Evolutionary conservation across 2,329 filamentous ascomycete species (phyloP).

Genomic region (Cladosporium sp.): DNA sequence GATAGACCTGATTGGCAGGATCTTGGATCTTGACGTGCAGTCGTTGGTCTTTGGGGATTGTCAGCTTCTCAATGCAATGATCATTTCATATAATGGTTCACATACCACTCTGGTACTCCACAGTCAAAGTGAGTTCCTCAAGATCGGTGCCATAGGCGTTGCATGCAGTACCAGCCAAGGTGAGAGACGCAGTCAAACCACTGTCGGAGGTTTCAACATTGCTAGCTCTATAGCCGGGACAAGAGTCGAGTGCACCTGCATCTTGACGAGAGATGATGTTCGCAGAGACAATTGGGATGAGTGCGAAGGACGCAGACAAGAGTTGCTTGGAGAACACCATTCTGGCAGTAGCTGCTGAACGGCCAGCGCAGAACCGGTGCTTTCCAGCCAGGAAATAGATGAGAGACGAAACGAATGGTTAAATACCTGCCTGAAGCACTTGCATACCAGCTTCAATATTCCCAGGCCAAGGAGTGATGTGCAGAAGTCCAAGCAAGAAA

Average conservation of each 20-base stretch:
- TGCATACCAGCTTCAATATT: neutral
- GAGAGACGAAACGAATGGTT: neutral
- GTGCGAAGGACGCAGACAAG: neutral
- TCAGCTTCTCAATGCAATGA: neutral
- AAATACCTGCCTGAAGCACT: constrained; percentile 1
- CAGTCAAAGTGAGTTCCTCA: constrained; percentile 51
- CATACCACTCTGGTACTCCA: constrained; percentile 59
- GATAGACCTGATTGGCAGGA: constrained; percentile 64
- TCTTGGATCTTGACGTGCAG: constrained; percentile 74
- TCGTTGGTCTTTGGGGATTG: constrained; percentile 37
- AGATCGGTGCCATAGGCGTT: constrained; percentile 58
- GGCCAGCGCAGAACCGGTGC: neutral
- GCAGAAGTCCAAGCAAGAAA: constrained; percentile 9
- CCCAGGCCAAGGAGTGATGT: neutral
- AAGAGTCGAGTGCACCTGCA: constrained; percentile 31
- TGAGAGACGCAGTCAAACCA: constrained; percentile 65
- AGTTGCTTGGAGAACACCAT: neutral
- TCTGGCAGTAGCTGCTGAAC: neutral
- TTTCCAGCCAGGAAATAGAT: neutral
- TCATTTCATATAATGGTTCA: constrained; percentile 1
- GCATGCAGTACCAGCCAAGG: constrained; percentile 62
- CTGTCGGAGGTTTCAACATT: constrained; percentile 51
- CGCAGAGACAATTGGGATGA: neutral
- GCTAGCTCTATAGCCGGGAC: constrained; percentile 65
- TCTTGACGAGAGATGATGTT: constrained; percentile 1